phyloP scores from a whole-genome alignment of 306 rosid genomes.

The Bauhinia variegata region DNA sequence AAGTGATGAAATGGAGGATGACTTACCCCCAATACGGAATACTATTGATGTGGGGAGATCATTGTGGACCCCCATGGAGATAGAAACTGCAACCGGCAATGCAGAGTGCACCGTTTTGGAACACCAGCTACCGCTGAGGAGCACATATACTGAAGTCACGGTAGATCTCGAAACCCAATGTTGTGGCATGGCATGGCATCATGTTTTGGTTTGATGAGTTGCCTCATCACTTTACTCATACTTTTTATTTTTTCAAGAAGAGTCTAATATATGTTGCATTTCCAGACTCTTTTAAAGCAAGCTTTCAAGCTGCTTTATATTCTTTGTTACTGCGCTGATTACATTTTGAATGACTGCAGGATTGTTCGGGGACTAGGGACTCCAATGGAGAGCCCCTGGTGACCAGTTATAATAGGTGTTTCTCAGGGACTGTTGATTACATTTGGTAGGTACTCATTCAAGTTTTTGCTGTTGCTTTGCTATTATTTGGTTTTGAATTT shows the following conservation, averaged over 20 bases:
- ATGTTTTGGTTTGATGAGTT: slow-evolving; percentile 2
- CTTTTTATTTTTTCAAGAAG: neutral
- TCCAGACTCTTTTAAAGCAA: slow-evolving; percentile 3
- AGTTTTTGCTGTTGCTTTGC: slow-evolving; percentile 25
- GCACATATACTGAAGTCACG: slow-evolving; percentile 82
- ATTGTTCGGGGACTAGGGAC: slow-evolving; percentile 71
- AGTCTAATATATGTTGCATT: slow-evolving; percentile 26
- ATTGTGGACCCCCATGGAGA: slow-evolving; percentile 81
- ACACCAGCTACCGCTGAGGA: slow-evolving; percentile 69
- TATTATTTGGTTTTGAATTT: slow-evolving; percentile 21
- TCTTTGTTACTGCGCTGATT: neutral
- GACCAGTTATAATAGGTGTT: slow-evolving; percentile 79
- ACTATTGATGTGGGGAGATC: slow-evolving; percentile 46
- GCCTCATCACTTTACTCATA: neutral
- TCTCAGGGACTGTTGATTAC: slow-evolving; percentile 88
- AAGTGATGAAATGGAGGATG: slow-evolving; percentile 41
- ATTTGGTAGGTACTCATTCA: slow-evolving; percentile 65
- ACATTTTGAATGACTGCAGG: slow-evolving; percentile 49
- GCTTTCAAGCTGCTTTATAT: slow-evolving; percentile 28
- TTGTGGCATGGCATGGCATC: neutral
- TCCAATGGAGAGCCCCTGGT: slow-evolving; percentile 80
- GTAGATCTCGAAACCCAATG: slow-evolving; percentile 40
- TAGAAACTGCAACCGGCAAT: slow-evolving; percentile 86
- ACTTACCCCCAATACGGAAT: slow-evolving; percentile 38
- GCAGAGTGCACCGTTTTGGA: slow-evolving; percentile 61